phyloP scores from a whole-genome alignment of 2,329 filamentous ascomycete species.

The Biscogniauxia mediterranea region DNA sequence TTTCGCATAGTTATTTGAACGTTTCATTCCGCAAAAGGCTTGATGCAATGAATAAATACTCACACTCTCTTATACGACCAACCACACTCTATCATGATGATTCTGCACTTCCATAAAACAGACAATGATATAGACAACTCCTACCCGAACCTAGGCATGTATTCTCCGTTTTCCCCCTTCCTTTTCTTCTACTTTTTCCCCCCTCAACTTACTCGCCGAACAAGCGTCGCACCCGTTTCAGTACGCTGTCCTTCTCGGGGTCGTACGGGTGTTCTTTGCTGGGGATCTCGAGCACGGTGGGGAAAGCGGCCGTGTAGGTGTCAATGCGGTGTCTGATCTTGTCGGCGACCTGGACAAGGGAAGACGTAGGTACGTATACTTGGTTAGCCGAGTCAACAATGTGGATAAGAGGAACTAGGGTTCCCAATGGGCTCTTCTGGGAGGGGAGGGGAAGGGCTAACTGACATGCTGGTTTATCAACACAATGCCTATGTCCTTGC shows the following conservation, averaged over 20 bases:
- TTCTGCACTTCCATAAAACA: not conserved
- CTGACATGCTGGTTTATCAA: conserved; percentile 96
- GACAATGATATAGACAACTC: not conserved
- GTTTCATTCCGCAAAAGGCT: not conserved
- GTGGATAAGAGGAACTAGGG: not conserved
- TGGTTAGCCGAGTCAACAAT: not conserved
- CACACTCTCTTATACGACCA: not conserved
- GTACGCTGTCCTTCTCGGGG: conserved; percentile 95
- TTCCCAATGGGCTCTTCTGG: too few relatives aligned
- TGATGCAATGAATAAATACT: not conserved
- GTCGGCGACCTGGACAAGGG: conserved; percentile 72
- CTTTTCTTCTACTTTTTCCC: not conserved
- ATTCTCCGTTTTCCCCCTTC: not conserved
- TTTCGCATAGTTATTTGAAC: not conserved
- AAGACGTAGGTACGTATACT: not conserved
- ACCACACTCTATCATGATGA: not conserved
- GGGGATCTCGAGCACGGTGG: conserved; percentile 93
- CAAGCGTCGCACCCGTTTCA: conserved; percentile 73
- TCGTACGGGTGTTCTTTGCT: conserved; percentile 99
- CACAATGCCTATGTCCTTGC: conserved; percentile 95
- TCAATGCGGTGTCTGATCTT: conserved; percentile 89
- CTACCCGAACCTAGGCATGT: not conserved
- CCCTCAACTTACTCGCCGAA: conserved; percentile 60
- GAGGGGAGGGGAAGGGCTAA: conserved; percentile 12
- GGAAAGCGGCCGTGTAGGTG: conserved; percentile 90